Conservation (phyloP, 768 basidiomycete genomes). For the Ephemerocybe angulata region DNA sequence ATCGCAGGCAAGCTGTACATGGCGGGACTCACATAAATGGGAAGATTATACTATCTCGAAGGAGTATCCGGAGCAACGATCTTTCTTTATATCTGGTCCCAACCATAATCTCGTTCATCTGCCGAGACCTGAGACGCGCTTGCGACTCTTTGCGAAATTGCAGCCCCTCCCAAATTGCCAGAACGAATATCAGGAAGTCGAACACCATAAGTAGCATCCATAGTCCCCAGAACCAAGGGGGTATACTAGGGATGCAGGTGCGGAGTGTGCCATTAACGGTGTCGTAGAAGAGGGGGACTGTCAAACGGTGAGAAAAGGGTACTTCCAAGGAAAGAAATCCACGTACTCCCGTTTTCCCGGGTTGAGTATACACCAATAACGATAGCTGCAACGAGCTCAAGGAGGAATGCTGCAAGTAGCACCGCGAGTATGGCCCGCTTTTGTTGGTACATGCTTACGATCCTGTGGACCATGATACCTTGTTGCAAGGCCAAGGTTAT, state of each 20-base stretch:
- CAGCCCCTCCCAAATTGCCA: background rate
- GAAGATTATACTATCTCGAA: conserved; percentile 15
- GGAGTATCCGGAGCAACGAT: background rate
- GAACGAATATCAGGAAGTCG: conserved; percentile 5
- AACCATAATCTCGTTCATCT: background rate
- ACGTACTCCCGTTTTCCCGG: background rate
- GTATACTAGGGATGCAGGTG: background rate
- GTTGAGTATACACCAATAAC: background rate
- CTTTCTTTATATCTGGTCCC: background rate
- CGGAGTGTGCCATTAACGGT: background rate
- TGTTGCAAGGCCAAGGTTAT: background rate
- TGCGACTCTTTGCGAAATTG: background rate
- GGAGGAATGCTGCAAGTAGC: background rate
- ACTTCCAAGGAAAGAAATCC: background rate
- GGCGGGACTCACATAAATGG: conserved; percentile 11
- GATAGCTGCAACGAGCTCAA: background rate
- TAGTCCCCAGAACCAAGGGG: background rate
- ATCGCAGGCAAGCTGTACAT: background rate
- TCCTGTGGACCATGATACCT: conserved; percentile 8
- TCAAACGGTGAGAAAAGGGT: background rate
- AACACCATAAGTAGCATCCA: background rate
- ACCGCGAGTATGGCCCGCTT: background rate
- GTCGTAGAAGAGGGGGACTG: background rate
- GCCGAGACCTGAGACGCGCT: background rate
- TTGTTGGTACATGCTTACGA: conserved; percentile 7